These are phyloP conservation scores for Pseudocercospora cruenta DNA, from an alignment of 2,329 filamentous ascomycete species.

Conservation along the genomic window DNA sequence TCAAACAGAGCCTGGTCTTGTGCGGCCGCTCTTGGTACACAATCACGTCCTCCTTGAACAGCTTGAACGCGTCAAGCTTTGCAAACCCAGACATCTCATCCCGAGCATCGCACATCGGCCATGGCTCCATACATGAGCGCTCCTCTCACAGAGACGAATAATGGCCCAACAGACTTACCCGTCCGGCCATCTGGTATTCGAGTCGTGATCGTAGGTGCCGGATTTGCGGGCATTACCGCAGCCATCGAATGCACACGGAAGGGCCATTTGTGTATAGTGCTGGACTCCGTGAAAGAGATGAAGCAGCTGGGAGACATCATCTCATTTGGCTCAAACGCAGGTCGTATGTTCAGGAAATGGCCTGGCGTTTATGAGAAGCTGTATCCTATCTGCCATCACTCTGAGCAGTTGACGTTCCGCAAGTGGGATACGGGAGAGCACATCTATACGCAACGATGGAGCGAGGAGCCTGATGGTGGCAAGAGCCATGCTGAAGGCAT, in stretches of 20 bases:
- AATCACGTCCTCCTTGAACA: background rate
- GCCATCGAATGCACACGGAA: conserved; percentile 66
- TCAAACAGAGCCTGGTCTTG: background rate
- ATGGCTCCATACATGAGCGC: background rate
- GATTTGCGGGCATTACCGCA: conserved; percentile 65
- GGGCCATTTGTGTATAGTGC: conserved; percentile 62
- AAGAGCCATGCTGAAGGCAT: conserved; percentile 28
- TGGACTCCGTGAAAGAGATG: conserved; percentile 61
- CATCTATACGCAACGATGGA: conserved; percentile 39
- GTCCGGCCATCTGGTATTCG: conserved; percentile 52
- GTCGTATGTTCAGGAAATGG: conserved; percentile 65
- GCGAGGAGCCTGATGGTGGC: conserved; percentile 36
- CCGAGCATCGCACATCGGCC: background rate
- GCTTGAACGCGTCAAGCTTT: conserved; percentile 1
- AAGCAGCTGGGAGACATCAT: conserved; percentile 66
- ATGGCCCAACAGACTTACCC: background rate
- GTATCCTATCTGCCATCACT: conserved; percentile 39
- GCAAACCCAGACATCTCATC: background rate
- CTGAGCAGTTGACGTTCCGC: conserved; percentile 35
- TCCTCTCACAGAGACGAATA: background rate
- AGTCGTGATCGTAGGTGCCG: conserved; percentile 57
- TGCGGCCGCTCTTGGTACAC: background rate
- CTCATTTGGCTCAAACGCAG: conserved; percentile 63
- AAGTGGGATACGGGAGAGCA: conserved; percentile 37
- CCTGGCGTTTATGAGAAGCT: conserved; percentile 41